A percentile compares a stretch with the other conserved stretches of the same genome.
These are phyloP conservation scores for Leccinum broughii DNA, from an alignment of 768 basidiomycete species.

Conservation along the genomic window DNA sequence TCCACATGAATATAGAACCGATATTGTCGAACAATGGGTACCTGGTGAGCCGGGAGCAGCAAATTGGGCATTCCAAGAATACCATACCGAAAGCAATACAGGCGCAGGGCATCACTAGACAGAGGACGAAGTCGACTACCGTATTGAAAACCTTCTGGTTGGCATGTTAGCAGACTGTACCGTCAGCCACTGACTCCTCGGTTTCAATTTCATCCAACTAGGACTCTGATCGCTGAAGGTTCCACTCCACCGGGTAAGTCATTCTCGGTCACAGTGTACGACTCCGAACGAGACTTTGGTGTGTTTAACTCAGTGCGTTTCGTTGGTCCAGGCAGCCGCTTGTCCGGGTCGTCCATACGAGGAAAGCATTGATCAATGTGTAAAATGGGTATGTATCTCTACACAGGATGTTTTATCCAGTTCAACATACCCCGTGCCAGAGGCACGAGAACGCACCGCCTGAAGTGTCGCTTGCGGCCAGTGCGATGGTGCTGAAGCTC, in stretches of 20 bases:
- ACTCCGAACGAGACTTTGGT: no score
- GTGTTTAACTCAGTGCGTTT: no score
- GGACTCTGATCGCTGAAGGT: background rate
- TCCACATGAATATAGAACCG: conserved; percentile 52
- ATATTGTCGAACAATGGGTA: conserved; percentile 46
- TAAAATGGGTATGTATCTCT: no score
- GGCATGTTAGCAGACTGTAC: background rate
- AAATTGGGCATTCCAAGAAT: background rate
- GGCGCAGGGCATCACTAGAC: conserved; percentile 35
- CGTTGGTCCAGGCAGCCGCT: no score
- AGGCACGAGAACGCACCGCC: conserved; percentile 65
- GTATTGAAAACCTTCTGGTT: conserved; percentile 26
- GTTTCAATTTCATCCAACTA: no score
- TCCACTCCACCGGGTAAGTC: background rate
- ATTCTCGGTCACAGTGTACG: no score
- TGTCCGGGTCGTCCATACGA: no score
- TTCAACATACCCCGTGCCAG: conserved; percentile 28
- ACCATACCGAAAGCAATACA: conserved; percentile 32
- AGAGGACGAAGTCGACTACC: conserved; percentile 29
- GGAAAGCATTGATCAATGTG: no score
- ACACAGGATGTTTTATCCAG: no score
- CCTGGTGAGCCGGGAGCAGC: conserved; percentile 4
- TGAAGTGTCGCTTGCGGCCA: conserved; percentile 62
- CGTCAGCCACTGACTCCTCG: no score
- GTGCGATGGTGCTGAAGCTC: conserved; percentile 74